Percentiles rank a stretch among this genome's conserved stretches.
phyloP scores from a whole-genome alignment of 768 basidiomycete genomes.

The Phylloporus sp. region DNA sequence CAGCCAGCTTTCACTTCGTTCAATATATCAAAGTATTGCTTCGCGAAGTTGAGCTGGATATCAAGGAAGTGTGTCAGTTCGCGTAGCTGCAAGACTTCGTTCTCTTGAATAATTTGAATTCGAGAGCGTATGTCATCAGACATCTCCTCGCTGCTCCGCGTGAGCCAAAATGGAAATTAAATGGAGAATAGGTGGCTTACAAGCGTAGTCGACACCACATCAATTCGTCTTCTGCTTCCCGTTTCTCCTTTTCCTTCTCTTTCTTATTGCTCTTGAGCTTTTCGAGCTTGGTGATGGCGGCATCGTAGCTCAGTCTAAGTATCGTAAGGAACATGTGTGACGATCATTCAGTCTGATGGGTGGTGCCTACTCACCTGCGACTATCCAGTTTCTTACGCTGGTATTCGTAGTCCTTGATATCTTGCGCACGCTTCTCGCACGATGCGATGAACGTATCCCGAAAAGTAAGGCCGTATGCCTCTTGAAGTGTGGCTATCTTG shows the following conservation, averaged over 20 bases:
- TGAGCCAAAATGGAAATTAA: conserved; percentile 7
- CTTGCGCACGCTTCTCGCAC: conserved; percentile 59
- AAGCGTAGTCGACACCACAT: conserved; percentile 69
- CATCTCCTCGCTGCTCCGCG: conserved; percentile 67
- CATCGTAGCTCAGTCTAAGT: conserved; percentile 69
- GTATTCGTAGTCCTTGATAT: conserved; percentile 79
- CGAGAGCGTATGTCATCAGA: conserved; percentile 78
- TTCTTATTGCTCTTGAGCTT: conserved; percentile 72
- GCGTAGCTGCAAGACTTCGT: conserved; percentile 66
- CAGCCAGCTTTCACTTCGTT: conserved; percentile 65
- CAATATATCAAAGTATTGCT: conserved; percentile 70
- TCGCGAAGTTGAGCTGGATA: conserved; percentile 67
- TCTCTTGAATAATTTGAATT: conserved; percentile 77
- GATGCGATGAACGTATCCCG: conserved; percentile 70
- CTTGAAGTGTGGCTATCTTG: conserved; percentile 80
- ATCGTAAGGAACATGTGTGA: neutral
- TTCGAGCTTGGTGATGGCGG: conserved; percentile 65
- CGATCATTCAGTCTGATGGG: neutral
- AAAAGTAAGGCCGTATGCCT: conserved; percentile 70
- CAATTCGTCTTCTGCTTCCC: conserved; percentile 80
- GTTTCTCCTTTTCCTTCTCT: conserved; percentile 69
- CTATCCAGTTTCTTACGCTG: conserved; percentile 86
- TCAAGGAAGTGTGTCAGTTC: conserved; percentile 73
- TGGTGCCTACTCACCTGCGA: conserved; percentile 50
- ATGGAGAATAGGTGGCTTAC: conserved; percentile 39